These are phyloP conservation scores for Arthrobotrys conoides DNA, from an alignment of 2,329 filamentous ascomycete species.

Conservation along the genomic window DNA sequence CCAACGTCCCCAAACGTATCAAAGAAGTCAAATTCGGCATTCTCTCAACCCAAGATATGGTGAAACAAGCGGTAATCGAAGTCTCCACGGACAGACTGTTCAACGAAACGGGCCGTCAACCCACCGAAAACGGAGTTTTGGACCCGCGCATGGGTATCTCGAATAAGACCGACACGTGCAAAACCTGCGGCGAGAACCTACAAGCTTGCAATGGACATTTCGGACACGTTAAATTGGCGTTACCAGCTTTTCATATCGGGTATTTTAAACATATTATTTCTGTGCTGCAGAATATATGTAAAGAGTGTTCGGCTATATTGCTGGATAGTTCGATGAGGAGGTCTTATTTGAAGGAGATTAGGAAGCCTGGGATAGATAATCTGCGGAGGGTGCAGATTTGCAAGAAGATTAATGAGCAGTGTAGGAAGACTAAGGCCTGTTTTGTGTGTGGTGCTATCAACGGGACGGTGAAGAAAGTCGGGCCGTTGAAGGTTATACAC, in stretches of 20 bases:
- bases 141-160: constrained; percentile 91
- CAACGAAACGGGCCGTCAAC: constrained; percentile 79
- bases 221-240: constrained; percentile 88
- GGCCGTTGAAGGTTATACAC: constrained; percentile 92
- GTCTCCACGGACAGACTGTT: constrained; percentile 95
- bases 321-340: constrained; percentile 85
- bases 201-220: constrained; percentile 95
- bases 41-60: constrained; percentile 93
- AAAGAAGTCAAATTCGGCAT: constrained; percentile 95
- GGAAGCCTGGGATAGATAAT: constrained; percentile 87
- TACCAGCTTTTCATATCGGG: constrained; percentile 95
- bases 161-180: constrained; percentile 82
- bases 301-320: constrained; percentile 87
- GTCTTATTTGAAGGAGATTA: constrained; percentile 82
- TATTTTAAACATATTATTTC: constrained; percentile 94
- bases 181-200: constrained; percentile 85
- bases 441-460: constrained; percentile 86
- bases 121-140: constrained; percentile 86
- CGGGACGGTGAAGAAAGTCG: constrained; percentile 90
- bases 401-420: constrained; percentile 90
- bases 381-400: constrained; percentile 84
- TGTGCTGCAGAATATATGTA: constrained; percentile 96
- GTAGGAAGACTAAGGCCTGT: constrained; percentile 86
- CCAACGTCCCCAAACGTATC: constrained; percentile 90
- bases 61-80: constrained; percentile 93